Conservation (phyloP, 129 eudicot species). For the Glebionis coronaria region DNA sequence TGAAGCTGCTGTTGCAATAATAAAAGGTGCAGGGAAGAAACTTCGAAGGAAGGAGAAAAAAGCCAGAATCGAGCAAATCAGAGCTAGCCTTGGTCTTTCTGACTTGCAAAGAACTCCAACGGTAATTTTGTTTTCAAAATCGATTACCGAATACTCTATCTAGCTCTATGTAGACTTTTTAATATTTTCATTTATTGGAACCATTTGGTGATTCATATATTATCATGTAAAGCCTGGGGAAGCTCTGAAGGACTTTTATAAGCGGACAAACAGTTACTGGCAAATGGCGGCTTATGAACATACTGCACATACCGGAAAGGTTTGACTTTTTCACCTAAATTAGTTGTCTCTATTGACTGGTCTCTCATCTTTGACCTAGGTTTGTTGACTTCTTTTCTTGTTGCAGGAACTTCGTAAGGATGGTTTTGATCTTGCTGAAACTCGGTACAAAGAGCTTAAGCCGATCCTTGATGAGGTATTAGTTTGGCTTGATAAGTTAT, state of each 20-base stretch:
- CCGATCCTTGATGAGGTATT: constrained; percentile 95
- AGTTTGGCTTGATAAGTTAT: constrained; percentile 1
- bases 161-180: constrained; percentile 4
- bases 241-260: constrained; percentile 86
- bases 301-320: constrained; percentile 99
- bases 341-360: constrained; percentile 1
- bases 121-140: constrained; percentile 38
- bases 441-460: constrained; percentile 90
- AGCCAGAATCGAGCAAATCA: constrained; percentile 89
- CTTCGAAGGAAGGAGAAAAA: constrained; percentile 90
- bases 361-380: constrained; percentile 13
- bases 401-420: constrained; percentile 93
- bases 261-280: constrained; percentile 94
- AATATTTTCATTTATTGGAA: neutral
- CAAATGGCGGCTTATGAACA: constrained; percentile 99
- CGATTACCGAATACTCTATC: too few relatives aligned
- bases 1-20: constrained; percentile 78
- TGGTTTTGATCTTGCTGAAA: constrained; percentile 96
- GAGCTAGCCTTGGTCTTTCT: constrained; percentile 97
- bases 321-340: constrained; percentile 21
- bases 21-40: constrained; percentile 80
- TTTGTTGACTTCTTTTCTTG: constrained; percentile 18
- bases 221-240: constrained; percentile 69
- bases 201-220: constrained; percentile 11
- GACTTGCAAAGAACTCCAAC: constrained; percentile 88